A percentile compares a stretch with the other conserved stretches of the same genome.
Conservation (phyloP, 257 asterid species). For the Solanum dulcamara region DNA sequence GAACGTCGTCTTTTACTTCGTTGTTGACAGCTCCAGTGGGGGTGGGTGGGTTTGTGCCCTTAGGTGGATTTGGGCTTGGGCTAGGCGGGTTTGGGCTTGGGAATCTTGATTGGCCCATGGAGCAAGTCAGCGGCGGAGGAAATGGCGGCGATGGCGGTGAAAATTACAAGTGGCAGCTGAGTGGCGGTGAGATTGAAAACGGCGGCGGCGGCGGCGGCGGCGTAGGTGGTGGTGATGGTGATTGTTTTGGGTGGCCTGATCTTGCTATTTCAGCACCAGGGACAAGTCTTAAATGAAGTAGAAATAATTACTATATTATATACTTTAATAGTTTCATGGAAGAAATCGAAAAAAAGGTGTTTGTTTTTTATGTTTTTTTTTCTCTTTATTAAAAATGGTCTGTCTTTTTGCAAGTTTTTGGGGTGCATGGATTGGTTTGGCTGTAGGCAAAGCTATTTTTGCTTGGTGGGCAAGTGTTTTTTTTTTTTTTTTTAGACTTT, state of each 20-base stretch:
- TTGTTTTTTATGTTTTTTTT: not conserved
- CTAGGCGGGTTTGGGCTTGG: slow-evolving; percentile 29
- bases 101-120: slow-evolving; percentile 31
- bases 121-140: slow-evolving; percentile 1
- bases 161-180: slow-evolving; percentile 38
- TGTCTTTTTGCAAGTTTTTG: not conserved
- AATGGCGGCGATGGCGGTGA: not conserved
- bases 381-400: not conserved
- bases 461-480: not conserved
- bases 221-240: slow-evolving; percentile 2
- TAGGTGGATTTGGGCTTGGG: slow-evolving; percentile 22
- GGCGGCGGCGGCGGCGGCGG: slow-evolving; percentile 9
- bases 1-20: slow-evolving; percentile 12
- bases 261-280: slow-evolving; percentile 51
- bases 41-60: slow-evolving; percentile 12
- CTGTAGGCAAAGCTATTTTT: not conserved
- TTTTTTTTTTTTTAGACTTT: not conserved
- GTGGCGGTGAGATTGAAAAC: slow-evolving; percentile 17
- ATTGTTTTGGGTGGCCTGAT: slow-evolving; percentile 47
- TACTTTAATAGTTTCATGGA: not conserved
- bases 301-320: not conserved
- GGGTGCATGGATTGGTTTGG: not conserved
- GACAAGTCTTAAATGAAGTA: slow-evolving; percentile 23
- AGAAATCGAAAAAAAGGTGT: not conserved
- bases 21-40: slow-evolving; percentile 5